Evolutionary conservation across 352 stramenopile species (phyloP), one percentile per base, ranked within the genome.

Genomic region (Pythium vanterpoolii): DNA sequence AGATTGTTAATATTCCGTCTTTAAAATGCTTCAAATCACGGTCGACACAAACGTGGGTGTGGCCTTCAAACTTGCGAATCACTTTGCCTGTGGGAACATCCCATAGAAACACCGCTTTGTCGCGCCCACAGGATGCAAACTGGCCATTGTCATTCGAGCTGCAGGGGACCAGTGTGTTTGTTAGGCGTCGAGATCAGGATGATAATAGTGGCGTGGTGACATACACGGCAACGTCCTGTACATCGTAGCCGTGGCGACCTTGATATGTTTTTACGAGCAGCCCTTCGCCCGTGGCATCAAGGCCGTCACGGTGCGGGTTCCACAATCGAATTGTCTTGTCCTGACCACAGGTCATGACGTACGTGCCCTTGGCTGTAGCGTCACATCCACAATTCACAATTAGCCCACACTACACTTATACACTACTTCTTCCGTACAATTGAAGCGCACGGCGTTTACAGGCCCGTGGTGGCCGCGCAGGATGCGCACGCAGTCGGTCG

Each of bases 171-270:
- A 42, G 14, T 42, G 6, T 4, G 34, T n/a, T 16, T 6, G 31
- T 36, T 6, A 6, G 31, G 31, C 31, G 31, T 36, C 6, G 31
- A 36, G 6, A 11, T 36, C 6, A 11, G 6, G 6, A 36, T 36
- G 6, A 11, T 6, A 24, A 23, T 18, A 53, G 14, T 34, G 26
- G 23, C 13, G 10, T 34, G 23, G 8, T 23, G n/a, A 39, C 81
- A 53, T 77, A 91, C 78, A 96, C 93, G 19, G 85, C 81, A n/a
- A 96, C 83, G 40, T 96, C 88, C 56, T 89, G 84, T 21, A 96
- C 82, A 31, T 96, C 87, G 47, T 96, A 96, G 51, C 87, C 88
- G 46, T 96, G 88, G 42, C 83, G 66, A 1, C 87, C 87, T 40
- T 89, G 69, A 56, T 96, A 96, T 18, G 79, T 88, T 54, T 96